Evolutionary conservation across 176 grass and related monocot genomes (phyloP), one percentile per base, ranked within the genome.

Genomic region (Panicum miliaceum): DNA sequence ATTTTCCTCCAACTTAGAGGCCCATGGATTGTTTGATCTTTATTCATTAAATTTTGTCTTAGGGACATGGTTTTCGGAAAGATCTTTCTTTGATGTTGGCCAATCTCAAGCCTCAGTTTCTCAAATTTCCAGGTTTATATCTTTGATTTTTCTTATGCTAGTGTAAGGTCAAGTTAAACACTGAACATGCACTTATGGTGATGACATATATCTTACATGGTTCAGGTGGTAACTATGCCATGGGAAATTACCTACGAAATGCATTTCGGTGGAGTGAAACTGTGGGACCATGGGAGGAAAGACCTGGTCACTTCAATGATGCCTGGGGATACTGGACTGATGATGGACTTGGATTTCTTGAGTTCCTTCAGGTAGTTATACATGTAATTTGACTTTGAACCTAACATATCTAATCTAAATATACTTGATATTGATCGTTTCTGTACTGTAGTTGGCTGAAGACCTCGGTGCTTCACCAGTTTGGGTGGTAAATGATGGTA

Each of bases 401-500:
- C 14, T 34, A 47, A 77, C 10, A 52, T 47, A 56, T 72, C 27
- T 38, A 41, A 32, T 1, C 6, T 40, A 68, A 12, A 60, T 57
- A 19, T 85, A 85, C 36, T 81, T 68, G n/a, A 76, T 89, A 65
- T 43, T 82, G 26, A 41, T 81, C 78, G 76, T 63, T 66, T 71
- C 12, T 73, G 56, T 85, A 27, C 27, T 78, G 60, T 88, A 95
- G 96, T 87, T 98, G 62, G 86, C 93, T 53, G 96, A 98, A 89
- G 93, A 98, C 84, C 75, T 98, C 12, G 93, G 89, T 80, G 96
- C 96, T 63, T 84, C 74, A 47, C 85, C 96, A 14, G 73, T 95
- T 56, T 95, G 96, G 93, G 93, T 98, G 64, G 84, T 95, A 16
- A 98, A 98, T 86, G 90, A 88, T 75, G 96, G 96, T 98, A 95